A percentile compares a stretch with the other conserved stretches of the same genome.
phyloP scores from a whole-genome alignment of 2,329 filamentous ascomycete species.

The Paracamarosporium sp. region DNA sequence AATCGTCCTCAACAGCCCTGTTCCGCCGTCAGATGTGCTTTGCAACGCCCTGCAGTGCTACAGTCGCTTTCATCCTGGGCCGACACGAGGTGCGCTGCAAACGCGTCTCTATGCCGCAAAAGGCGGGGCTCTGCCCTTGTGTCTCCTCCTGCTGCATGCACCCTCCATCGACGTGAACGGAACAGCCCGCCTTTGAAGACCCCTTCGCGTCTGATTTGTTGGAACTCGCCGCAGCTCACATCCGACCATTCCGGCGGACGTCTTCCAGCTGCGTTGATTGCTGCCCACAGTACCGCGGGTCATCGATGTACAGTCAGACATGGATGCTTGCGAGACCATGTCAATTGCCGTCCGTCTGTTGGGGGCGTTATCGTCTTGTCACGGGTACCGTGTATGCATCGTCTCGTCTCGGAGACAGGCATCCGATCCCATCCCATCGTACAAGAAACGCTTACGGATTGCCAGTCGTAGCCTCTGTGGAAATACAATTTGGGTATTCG shows the following conservation, averaged over 20 bases:
- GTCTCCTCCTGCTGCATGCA: slow-evolving; percentile 12
- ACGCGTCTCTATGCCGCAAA: slow-evolving; percentile 13
- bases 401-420: background rate
- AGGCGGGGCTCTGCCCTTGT: slow-evolving; percentile 10
- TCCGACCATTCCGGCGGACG: slow-evolving; percentile 7
- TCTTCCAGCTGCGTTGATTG: slow-evolving; percentile 6
- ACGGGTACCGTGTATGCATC: background rate
- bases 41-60: slow-evolving; percentile 11
- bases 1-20: slow-evolving; percentile 1
- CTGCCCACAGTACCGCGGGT: slow-evolving; percentile 1
- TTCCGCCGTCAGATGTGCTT: background rate
- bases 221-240: background rate
- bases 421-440: background rate
- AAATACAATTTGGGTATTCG: background rate
- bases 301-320: background rate
- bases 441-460: background rate
- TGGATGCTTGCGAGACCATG: background rate
- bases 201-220: slow-evolving; percentile 4
- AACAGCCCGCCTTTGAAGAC: background rate
- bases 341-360: background rate
- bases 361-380: background rate
- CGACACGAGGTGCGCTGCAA: slow-evolving; percentile 25
- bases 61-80: slow-evolving; percentile 7
- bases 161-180: background rate
- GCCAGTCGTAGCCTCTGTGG: background rate